Evolutionary conservation across 164 flowering plant genomes (phyloP).

Genomic region (Cinnamomum chago): DNA sequence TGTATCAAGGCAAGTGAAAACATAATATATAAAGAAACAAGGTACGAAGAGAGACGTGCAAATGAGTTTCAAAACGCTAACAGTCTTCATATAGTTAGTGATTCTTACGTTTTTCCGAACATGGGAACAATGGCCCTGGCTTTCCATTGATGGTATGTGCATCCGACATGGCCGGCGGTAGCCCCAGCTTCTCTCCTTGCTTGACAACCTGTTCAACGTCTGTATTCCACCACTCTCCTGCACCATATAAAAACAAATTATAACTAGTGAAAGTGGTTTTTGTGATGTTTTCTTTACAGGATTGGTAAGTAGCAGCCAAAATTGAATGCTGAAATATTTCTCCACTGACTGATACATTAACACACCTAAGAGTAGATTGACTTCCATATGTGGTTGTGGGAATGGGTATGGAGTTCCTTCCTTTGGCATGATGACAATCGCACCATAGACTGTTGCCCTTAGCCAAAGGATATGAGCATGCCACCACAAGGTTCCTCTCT

Average conservation of each 20-base stretch:
- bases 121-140: slow-evolving; percentile 63
- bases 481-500: slow-evolving; percentile 69
- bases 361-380: slow-evolving; percentile 35
- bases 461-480: slow-evolving; percentile 70
- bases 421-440: slow-evolving; percentile 53
- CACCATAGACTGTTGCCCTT: slow-evolving; percentile 65
- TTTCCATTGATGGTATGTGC: slow-evolving; percentile 69
- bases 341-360: neutral
- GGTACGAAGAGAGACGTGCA: neutral
- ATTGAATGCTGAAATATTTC: neutral
- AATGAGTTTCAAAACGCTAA: neutral
- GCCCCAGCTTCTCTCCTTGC: slow-evolving; percentile 41
- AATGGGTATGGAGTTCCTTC: slow-evolving; percentile 46
- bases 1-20: slow-evolving; percentile 1
- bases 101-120: slow-evolving; percentile 52
- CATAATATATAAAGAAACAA: too few species aligned
- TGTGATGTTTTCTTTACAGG: neutral
- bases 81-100: neutral
- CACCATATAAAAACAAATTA: neutral
- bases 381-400: slow-evolving; percentile 44
- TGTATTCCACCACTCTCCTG: slow-evolving; percentile 68
- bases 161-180: slow-evolving; percentile 56
- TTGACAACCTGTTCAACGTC: slow-evolving; percentile 45
- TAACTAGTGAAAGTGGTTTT: too few species aligned
- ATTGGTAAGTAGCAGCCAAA: neutral